Base-by-base conservation (phyloP, 306 rosid species). In the Mimosa pudica region DNA sequence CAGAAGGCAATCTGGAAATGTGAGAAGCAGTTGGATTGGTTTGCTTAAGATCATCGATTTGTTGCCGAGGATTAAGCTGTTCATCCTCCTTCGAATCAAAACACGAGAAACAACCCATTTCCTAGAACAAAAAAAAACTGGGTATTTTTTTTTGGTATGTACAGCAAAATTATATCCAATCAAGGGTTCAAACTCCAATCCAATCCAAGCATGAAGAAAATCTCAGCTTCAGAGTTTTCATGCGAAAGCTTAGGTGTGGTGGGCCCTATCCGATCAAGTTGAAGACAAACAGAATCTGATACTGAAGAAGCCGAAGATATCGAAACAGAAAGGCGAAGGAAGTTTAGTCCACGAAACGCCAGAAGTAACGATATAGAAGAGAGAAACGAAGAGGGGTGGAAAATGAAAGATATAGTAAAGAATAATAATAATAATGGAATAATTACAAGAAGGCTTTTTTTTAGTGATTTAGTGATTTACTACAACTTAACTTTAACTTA, bases 1-100 rank as follows among this genome's bases (percentile, higher is more conserved):
- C 96, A 48, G 98, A 94, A 45, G 97, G 94, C 82, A 91, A 78
- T 84, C 88, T 82, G 75, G 93, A 81, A 83, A 93, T 84, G 77
- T 72, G 92, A 69, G 85, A 71, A 44, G 82, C 74, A 44, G 84
- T 58, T 51, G 86, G 86, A 62, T 86, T 88, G 64, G 47, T 74
- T 78, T 82, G 92, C 64, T 82, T 86, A 45, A 79, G 90, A 81
- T 91, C 86, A 67, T 88, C 87, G 60, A 77, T 85, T 61, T 84
- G 82, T 48, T 82, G 88, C 45, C 76, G 85, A 36, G 94, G 91
- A 87, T 94, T 94, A 71, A 94, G 88, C 82, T 86, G 92, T 84
- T 89, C 97, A 73, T 94, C 98, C 85, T 94, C 98, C 87, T 80
- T 89, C 61, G 97, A 90, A 90, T 94, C 98, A 82, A 94, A 94